Conservation (phyloP, 1,284 basidiomycete genomes). For the Melampsora medusae region DNA sequence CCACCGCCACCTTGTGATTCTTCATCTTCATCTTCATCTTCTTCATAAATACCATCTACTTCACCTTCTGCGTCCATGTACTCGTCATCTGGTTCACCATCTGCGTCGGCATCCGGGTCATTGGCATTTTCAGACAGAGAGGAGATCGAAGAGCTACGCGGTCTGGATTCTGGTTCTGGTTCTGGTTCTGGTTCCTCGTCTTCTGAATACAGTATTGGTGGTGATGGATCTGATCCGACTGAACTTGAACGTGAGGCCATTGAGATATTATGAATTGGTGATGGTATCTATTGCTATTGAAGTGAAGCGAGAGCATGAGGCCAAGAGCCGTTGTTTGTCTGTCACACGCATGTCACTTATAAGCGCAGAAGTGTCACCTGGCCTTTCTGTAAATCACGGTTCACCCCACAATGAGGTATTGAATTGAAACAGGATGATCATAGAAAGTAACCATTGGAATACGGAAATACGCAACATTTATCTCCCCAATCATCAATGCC, state of each 20-base stretch:
- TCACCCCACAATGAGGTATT: too few relatives aligned
- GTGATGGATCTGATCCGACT: neutral
- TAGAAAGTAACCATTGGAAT: too few relatives aligned
- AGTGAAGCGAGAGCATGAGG: too few relatives aligned
- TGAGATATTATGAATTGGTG: neutral
- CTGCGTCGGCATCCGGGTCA: slow-evolving; percentile 40
- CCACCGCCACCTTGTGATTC: neutral
- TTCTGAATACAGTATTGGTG: neutral
- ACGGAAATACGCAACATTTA: too few relatives aligned
- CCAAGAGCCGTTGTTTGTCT: too few relatives aligned
- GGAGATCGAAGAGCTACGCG: slow-evolving; percentile 23
- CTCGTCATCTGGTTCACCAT: slow-evolving; percentile 35
- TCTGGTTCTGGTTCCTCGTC: neutral
- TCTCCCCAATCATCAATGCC: too few relatives aligned
- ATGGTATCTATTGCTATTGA: too few relatives aligned
- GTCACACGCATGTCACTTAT: too few relatives aligned
- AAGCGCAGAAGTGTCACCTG: too few relatives aligned
- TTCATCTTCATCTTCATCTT: slow-evolving; percentile 28
- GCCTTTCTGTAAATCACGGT: too few relatives aligned
- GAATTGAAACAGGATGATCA: too few relatives aligned
- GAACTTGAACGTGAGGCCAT: neutral
- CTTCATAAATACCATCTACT: slow-evolving; percentile 9
- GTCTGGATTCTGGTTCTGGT: neutral
- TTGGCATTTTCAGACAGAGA: slow-evolving; percentile 21
- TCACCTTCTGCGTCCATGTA: slow-evolving; percentile 35